phyloP scores from a whole-genome alignment of 495 filamentous ascomycete genomes.

The Amniculicola lignicola region DNA sequence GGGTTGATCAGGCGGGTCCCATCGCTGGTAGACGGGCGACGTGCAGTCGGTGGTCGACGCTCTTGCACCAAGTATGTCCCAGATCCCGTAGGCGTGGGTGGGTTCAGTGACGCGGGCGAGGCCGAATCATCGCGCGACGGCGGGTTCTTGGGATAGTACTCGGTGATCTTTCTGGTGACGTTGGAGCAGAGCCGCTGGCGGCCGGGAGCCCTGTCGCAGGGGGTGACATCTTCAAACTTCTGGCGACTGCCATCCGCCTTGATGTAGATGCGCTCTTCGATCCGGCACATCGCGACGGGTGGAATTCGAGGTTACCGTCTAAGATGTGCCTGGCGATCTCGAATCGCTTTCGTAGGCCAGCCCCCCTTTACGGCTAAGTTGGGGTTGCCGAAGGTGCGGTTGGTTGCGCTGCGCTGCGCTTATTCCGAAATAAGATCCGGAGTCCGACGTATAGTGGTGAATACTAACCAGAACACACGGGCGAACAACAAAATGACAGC shows the following conservation, averaged over 20 bases:
- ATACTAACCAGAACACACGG: neutral
- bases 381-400: neutral
- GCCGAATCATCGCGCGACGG: conserved; percentile 20
- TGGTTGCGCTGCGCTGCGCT: neutral
- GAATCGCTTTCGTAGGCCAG: neutral
- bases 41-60: conserved; percentile 8
- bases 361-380: neutral
- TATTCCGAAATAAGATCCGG: conserved; percentile 22
- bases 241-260: conserved; percentile 17
- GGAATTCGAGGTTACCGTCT: neutral
- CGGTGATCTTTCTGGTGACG: conserved; percentile 14
- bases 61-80: conserved; percentile 25
- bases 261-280: conserved; percentile 27
- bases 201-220: conserved; percentile 18
- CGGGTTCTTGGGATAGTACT: conserved; percentile 16
- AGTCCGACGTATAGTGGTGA: conserved; percentile 25
- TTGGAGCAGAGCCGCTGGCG: conserved; percentile 11
- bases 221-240: conserved; percentile 12
- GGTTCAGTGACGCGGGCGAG: conserved; percentile 26
- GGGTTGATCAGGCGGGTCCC: conserved; percentile 21
- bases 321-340: neutral
- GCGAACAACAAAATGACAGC: neutral
- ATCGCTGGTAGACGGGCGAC: conserved; percentile 19
- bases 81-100: conserved; percentile 25
- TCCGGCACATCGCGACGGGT: conserved; percentile 23